These are phyloP conservation scores for Solanum commersonii DNA, from an alignment of 257 asterid species.

Conservation along the genomic window DNA sequence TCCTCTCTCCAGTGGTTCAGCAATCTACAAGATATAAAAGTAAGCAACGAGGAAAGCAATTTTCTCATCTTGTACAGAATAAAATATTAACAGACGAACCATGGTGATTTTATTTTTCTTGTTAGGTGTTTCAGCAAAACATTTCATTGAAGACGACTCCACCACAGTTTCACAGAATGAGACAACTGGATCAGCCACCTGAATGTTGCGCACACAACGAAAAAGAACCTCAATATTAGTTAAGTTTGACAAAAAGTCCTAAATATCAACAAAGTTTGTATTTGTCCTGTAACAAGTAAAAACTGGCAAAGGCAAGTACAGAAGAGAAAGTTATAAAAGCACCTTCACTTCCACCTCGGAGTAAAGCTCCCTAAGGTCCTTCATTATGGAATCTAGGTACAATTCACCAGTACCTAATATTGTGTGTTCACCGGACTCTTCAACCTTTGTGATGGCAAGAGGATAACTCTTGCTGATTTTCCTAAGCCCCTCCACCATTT, in stretches of 20 bases:
- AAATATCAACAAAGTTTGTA: background rate
- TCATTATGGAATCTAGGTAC: conserved; percentile 92
- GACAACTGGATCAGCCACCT: conserved; percentile 99
- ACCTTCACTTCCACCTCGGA: conserved; percentile 99
- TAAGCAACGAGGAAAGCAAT: background rate
- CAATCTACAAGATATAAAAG: conserved; percentile 39
- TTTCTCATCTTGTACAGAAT: background rate
- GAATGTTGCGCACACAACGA: background rate
- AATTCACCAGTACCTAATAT: conserved; percentile 94
- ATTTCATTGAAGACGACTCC: conserved; percentile 94
- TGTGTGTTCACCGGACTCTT: conserved; percentile 97
- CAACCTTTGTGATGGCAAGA: conserved; percentile 91
- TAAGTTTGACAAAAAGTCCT: background rate
- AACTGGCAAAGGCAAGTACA: background rate
- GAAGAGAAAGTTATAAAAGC: background rate
- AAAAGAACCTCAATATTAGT: background rate
- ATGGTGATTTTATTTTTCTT: conserved; percentile 94
- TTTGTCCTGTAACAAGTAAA: background rate
- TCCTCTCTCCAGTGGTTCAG: conserved; percentile 97
- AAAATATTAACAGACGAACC: conserved; percentile 32
- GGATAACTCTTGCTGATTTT: conserved; percentile 99
- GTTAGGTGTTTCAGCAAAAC: conserved; percentile 98
- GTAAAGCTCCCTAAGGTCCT: conserved; percentile 95
- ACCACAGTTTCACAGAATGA: conserved; percentile 97
- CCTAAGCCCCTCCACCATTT: conserved; percentile 98